Evolutionary conservation across 2,329 filamentous ascomycete genomes (phyloP).

Genomic region (Blastomyces gilchristii): DNA sequence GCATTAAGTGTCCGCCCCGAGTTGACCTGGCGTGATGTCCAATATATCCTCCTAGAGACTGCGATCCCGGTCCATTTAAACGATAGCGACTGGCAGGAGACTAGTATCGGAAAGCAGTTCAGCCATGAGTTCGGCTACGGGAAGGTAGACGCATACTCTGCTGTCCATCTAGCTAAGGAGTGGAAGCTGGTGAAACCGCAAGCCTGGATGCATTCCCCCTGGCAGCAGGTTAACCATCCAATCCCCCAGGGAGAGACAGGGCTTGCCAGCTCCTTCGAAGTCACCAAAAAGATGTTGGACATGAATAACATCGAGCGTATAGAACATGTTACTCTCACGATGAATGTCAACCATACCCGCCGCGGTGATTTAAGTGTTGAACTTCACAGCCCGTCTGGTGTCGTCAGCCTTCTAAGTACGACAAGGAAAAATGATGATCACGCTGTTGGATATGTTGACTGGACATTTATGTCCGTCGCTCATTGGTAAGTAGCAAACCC

Average conservation of each 20-base stretch:
- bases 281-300: slow-evolving; percentile 71
- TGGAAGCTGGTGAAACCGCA: slow-evolving; percentile 90
- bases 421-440: slow-evolving; percentile 59
- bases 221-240: slow-evolving; percentile 75
- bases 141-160: slow-evolving; percentile 77
- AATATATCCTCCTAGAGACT: slow-evolving; percentile 78
- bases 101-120: slow-evolving; percentile 70
- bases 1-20: slow-evolving; percentile 77
- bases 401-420: slow-evolving; percentile 75
- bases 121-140: slow-evolving; percentile 95
- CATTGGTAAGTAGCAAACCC: slow-evolving; percentile 67
- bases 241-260: slow-evolving; percentile 81
- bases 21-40: slow-evolving; percentile 85
- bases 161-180: slow-evolving; percentile 74
- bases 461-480: slow-evolving; percentile 98
- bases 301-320: slow-evolving; percentile 73
- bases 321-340: slow-evolving; percentile 93
- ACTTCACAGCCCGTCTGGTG: slow-evolving; percentile 68
- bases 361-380: slow-evolving; percentile 91
- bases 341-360: slow-evolving; percentile 83
- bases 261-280: slow-evolving; percentile 66
- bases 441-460: slow-evolving; percentile 68
- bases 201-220: slow-evolving; percentile 87
- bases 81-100: slow-evolving; percentile 68
- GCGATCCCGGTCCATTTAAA: slow-evolving; percentile 70